Evolutionary conservation across 2,329 filamentous ascomycete species (phyloP), one percentile per base, ranked within the genome.

Genomic region (Chaetomiaceae sp.): DNA sequence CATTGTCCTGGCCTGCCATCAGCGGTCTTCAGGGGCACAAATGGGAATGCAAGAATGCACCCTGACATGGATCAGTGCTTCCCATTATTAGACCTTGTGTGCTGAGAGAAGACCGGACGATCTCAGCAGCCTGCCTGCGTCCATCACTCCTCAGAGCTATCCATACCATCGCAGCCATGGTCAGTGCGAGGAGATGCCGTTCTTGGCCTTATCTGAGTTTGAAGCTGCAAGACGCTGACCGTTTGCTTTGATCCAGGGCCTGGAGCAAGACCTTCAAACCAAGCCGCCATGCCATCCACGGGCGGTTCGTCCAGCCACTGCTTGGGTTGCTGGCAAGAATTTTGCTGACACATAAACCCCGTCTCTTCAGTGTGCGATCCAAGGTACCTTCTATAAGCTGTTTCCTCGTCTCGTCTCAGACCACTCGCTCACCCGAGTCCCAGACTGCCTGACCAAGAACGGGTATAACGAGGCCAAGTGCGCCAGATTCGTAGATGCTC

Each of bases 381-480:
- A 96, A 81, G 82, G 91, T 94, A 71, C 65, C 61, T 27, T 29
- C n/a, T 20, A 29, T 39, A 4, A 33, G 17, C 17, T 49, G 1
- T 27, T 3, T 20, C 5, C 6, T 53, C 37, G n/a, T 7, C 11
- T 53, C 42, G 12, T 8, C 5, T 45, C 15, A 15, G 33, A 6
- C 31, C 27, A 12, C 22, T 25, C 22, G 15, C 25, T 47, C 2
- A 31, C 29, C 45, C 47, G 23, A 44, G n/a, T 33, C 14, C 12
- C 64, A 95, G 90, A 85, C 63, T 99, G 94, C 66, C 76, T 99
- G 58, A 83, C 82, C 43, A 92, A 85, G 71, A 91, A 91, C 69
- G 84, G 83, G 50, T 97, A 88, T 74, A 82, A 95, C 56, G 91
- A 97, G 71, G 83, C 83, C 39, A 95, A 85, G 66, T 99, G 94